Conservation (phyloP, 1,139 yeast genomes). For the Eremothecium sinecaudum region DNA sequence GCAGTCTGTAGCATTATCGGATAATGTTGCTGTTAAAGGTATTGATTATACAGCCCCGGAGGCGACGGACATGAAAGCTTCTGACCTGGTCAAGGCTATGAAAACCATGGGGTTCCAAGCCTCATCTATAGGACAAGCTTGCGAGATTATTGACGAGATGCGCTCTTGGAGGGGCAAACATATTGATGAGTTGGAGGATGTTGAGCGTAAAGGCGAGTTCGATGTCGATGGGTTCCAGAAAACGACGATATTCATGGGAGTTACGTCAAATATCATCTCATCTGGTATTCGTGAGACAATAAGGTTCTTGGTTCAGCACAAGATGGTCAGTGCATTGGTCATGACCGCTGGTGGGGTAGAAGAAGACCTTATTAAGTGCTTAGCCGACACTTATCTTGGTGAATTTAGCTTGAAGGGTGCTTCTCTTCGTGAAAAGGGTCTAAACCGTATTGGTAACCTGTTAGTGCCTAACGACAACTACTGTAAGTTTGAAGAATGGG, state of each 20-base stretch:
- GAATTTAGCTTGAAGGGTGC: conserved; percentile 78
- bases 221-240: conserved; percentile 77
- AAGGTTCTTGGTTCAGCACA: conserved; percentile 81
- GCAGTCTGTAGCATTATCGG: conserved; percentile 80
- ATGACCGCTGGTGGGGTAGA: conserved; percentile 97
- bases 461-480: conserved; percentile 96
- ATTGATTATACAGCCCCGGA: conserved; percentile 74
- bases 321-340: conserved; percentile 89
- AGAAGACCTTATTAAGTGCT: conserved; percentile 90
- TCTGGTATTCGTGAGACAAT: conserved; percentile 90
- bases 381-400: conserved; percentile 93
- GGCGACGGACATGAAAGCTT: conserved; percentile 64
- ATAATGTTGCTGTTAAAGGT: conserved; percentile 67
- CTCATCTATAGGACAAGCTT: conserved; percentile 71
- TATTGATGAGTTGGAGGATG: conserved; percentile 53
- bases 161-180: conserved; percentile 83
- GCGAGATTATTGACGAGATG: conserved; percentile 88
- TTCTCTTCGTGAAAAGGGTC: conserved; percentile 81
- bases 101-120: conserved; percentile 98
- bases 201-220: conserved; percentile 61
- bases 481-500: conserved; percentile 97
- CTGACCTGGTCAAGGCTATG: conserved; percentile 74
- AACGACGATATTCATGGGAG: conserved; percentile 88
- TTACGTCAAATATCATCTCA: conserved; percentile 91
- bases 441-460: conserved; percentile 94